Conservation (phyloP, 495 filamentous ascomycete genomes). For the Aspergillus heteromorphus region DNA sequence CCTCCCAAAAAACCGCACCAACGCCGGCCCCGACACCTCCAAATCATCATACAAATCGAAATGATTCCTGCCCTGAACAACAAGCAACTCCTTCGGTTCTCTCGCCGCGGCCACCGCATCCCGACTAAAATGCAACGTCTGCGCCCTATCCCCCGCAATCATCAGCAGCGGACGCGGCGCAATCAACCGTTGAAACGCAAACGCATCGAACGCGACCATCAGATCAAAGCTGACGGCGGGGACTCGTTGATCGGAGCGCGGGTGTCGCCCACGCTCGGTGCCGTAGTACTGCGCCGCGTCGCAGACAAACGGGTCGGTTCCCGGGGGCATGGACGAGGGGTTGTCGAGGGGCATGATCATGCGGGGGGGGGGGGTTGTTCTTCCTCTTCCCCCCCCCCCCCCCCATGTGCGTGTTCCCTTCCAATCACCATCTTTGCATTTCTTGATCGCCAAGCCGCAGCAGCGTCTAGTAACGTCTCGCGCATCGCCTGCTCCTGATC, state of each 20-base stretch:
- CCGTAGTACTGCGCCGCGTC: slow-evolving; percentile 22
- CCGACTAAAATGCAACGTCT: slow-evolving; percentile 26
- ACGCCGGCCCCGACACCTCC: slow-evolving; percentile 19
- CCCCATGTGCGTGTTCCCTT: background rate
- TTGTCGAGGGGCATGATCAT: too few species aligned
- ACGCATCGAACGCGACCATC: slow-evolving; percentile 29
- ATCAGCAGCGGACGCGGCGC: slow-evolving; percentile 33
- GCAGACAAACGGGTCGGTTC: slow-evolving; percentile 11
- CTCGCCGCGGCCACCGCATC: slow-evolving; percentile 22
- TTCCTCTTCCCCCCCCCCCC: slow-evolving; percentile 7
- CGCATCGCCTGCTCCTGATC: slow-evolving; percentile 14
- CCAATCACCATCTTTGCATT: background rate
- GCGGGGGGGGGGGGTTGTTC: too few species aligned
- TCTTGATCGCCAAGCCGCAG: slow-evolving; percentile 12
- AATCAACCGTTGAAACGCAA: slow-evolving; percentile 22
- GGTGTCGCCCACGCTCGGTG: slow-evolving; percentile 18
- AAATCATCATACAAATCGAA: slow-evolving; percentile 33
- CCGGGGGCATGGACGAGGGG: too few species aligned
- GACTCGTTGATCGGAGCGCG: slow-evolving; percentile 8
- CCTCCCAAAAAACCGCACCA: slow-evolving; percentile 30
- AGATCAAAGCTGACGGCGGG: slow-evolving; percentile 22
- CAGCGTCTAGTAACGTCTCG: slow-evolving; percentile 14
- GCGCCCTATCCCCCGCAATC: slow-evolving; percentile 30
- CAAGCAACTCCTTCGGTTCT: slow-evolving; percentile 36
- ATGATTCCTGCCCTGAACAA: slow-evolving; percentile 29